Evolutionary conservation across 2,329 filamentous ascomycete species (phyloP).

Genomic region (Trichophyton schoenleinii): DNA sequence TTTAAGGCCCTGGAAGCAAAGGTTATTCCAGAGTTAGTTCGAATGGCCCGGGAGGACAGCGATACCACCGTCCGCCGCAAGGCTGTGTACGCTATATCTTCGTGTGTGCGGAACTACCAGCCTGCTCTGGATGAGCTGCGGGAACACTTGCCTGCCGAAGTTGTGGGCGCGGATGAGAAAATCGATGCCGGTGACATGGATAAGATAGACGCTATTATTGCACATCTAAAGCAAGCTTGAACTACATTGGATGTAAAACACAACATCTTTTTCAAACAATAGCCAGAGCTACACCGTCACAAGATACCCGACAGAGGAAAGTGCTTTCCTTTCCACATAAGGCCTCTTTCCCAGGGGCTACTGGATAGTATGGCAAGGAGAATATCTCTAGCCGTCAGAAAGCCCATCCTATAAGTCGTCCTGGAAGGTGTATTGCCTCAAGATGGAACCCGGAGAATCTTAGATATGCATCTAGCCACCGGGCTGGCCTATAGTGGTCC

Average conservation of each 20-base stretch:
- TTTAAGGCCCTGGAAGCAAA: conserved; percentile 46
- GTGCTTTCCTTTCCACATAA: background rate
- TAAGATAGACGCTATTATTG: conserved; percentile 61
- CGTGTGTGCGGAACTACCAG: conserved; percentile 77
- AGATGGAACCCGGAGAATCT: no score
- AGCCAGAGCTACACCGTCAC: background rate
- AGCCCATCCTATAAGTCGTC: no score
- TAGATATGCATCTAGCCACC: no score
- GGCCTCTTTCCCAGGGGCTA: no score
- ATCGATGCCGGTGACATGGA: conserved; percentile 84
- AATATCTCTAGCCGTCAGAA: no score
- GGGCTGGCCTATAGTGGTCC: no score
- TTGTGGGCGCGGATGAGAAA: conserved; percentile 48
- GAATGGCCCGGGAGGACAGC: conserved; percentile 49
- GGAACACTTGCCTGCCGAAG: conserved; percentile 52
- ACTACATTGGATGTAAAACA: background rate
- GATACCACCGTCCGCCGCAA: conserved; percentile 62
- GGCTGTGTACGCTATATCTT: conserved; percentile 79
- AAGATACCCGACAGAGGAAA: background rate
- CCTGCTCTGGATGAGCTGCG: conserved; percentile 54
- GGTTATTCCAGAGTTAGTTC: conserved; percentile 57
- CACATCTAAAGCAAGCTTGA: background rate
- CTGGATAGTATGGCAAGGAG: no score
- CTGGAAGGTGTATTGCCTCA: no score
- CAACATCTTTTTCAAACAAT: background rate